Base-by-base conservation (phyloP, 805 yeast genomes). In the Wickerhamiella hasegawae region DNA sequence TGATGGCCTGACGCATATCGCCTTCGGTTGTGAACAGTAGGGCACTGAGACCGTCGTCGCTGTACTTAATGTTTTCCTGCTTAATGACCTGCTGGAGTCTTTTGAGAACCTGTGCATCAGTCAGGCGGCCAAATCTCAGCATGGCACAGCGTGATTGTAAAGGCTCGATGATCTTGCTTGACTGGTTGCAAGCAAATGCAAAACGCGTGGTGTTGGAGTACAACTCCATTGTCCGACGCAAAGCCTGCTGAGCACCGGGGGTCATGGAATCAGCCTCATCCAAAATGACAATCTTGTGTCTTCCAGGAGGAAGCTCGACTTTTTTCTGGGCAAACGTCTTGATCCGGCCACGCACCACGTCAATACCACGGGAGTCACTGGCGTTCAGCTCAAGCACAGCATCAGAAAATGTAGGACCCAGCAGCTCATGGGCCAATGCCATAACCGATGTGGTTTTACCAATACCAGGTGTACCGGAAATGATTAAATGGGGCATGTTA, bases 261-360 rank as follows among this genome's bases (percentile, higher is more conserved):
- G 96, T 84, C 96, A 84, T 84, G 10, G 90, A 76, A 53, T 84
- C 96, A 0, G 95, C 96, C 58, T 84, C 98, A 57, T 87, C 98
- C 44, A 90, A 60, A 35, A 90, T 87, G 45, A 90, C 69, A 37
- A 90, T 81, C 66, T 90, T 90, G 53, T 87, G 96, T 45, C 87
- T 68, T 1, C 95, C 95, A 0, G 76, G 69, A 1, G 95, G 94
- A 43, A 90, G 62, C 50, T 66, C 74, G 32, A 85, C 87, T 53
- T 82, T 85, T 48, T 85, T 85, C 52, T 84, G 96, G 3, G 98
- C 97, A 68, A 90, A 90, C 42, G 81, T 83, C 57, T 90, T 90
- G 60, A 90, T 90, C 48, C 80, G 76, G 47, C 82, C 85, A 41
- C 98, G 68, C 9, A 90, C 97, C 18, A 85, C 94, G 35, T 90